Percentiles rank a stretch among this genome's conserved stretches.
phyloP scores from a whole-genome alignment of 2,329 filamentous ascomycete genomes.

The Exophiala spinifera region DNA sequence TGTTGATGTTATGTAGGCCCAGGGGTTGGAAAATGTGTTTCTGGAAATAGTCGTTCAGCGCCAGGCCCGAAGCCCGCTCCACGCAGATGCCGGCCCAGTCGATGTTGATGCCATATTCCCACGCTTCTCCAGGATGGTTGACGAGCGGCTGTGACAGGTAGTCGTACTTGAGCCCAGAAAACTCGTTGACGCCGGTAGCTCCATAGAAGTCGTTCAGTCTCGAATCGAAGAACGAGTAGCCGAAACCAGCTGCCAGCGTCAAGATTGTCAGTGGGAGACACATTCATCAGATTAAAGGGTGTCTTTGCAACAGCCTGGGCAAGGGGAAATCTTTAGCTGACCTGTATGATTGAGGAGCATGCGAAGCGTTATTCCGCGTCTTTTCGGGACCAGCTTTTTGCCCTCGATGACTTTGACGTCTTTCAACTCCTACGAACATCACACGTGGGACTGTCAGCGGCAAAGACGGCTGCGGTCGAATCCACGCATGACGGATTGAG shows the following conservation, averaged over 20 bases:
- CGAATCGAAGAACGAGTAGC: conserved; percentile 47
- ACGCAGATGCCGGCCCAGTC: conserved; percentile 55
- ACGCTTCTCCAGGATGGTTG: conserved; percentile 62
- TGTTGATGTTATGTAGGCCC: conserved; percentile 49
- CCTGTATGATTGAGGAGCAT: conserved; percentile 52
- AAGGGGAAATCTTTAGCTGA: too few species aligned
- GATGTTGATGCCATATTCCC: conserved; percentile 58
- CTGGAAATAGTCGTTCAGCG: conserved; percentile 50
- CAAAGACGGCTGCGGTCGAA: too few species aligned
- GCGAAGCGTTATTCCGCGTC: conserved; percentile 47
- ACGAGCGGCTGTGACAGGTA: conserved; percentile 50
- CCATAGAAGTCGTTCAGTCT: conserved; percentile 38
- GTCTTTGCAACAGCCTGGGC: too few species aligned
- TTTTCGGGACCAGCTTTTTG: conserved; percentile 34
- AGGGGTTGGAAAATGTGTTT: conserved; percentile 49
- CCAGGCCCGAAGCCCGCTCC: conserved; percentile 43
- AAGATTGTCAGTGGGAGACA: too few species aligned
- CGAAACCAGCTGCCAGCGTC: conserved; percentile 35
- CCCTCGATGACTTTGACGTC: conserved; percentile 44
- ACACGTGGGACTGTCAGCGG: too few species aligned
- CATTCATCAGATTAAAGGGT: too few species aligned
- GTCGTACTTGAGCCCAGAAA: conserved; percentile 54
- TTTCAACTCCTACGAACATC: conserved; percentile 43
- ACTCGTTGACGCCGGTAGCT: conserved; percentile 57
- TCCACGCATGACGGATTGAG: too few species aligned